Base-by-base conservation (phyloP, 441 rosid genomes). In the Gossypium schwendimanii region DNA sequence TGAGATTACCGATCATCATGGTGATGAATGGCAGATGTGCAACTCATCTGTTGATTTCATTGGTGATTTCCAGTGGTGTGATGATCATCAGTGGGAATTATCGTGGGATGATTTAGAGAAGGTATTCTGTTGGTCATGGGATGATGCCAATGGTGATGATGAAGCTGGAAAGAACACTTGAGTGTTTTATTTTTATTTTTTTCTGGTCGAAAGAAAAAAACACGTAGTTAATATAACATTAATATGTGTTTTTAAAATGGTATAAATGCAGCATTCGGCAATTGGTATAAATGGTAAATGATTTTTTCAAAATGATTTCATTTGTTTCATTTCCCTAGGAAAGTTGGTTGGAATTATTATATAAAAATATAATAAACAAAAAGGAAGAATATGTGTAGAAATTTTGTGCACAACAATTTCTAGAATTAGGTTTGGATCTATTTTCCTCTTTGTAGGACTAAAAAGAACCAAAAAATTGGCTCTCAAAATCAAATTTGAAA, bases 21-120 rank as follows among this genome's bases (percentile, higher is more conserved):
- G 73, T 77, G 77, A 76, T 39, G 39, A 67, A 67, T 28, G 2
- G 58, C 24, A 26, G 23, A 66, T 67, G 3, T 15, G 59, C 6
- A 53, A 53, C 75, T 26, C 33, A 23, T 57, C 39, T 64, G 58
- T 77, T 50, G 83, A 77, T 66, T 83, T 8, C 44, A 81, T 1
- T 80, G 84, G 57, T 75, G 81, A 50, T 23, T 54, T 11, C 44
- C 36, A 73, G 4, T 17, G 23, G 8, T 18, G 4, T 54, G 73
- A 52, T 41, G 72, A 55, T 28, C 23, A 33, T 60, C 55, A 57
- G 21, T 52, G 47, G 58, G 73, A 65, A 57, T 14, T 60, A 57
- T 7, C 61, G 45, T 75, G 80, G 83, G 81, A 65, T 72, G 83
- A 77, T 73, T 63, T 50, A 1, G 76, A 77, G 41, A 75, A 74